Conservation (phyloP, 805 yeast genomes). For the Komagataella pseudopastoris region DNA sequence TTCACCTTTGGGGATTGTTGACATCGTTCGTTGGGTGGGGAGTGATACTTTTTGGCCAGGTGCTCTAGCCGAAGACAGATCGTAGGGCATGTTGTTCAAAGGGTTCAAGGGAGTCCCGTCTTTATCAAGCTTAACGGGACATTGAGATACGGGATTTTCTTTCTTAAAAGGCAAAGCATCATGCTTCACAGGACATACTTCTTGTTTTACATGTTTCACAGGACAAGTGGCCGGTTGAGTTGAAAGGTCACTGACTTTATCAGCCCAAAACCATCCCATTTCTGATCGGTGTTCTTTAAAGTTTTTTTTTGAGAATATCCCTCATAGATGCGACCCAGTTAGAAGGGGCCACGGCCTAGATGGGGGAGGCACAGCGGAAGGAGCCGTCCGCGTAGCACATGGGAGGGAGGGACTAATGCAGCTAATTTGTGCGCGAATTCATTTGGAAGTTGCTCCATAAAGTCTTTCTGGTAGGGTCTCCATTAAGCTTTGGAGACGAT, state of each 20-base stretch:
- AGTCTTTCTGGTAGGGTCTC: too few species aligned
- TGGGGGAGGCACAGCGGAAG: background rate
- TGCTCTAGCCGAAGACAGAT: constrained; percentile 47
- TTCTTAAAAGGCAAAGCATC: constrained; percentile 6
- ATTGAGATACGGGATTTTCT: constrained; percentile 2
- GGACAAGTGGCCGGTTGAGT: constrained; percentile 16
- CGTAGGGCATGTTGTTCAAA: constrained; percentile 77
- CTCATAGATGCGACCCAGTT: background rate
- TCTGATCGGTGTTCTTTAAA: constrained; percentile 1
- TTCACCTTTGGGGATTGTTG: constrained; percentile 80
- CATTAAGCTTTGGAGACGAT: too few species aligned
- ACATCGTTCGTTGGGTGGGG: constrained; percentile 73
- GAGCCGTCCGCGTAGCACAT: background rate
- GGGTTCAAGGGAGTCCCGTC: constrained; percentile 45
- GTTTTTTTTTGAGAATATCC: background rate
- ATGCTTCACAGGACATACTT: constrained; percentile 9
- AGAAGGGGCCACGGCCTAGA: background rate
- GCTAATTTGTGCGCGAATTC: background rate
- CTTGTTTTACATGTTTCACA: constrained; percentile 14
- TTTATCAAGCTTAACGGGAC: constrained; percentile 6
- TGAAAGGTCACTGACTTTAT: constrained; percentile 7
- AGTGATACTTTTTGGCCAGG: constrained; percentile 72
- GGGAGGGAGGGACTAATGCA: background rate
- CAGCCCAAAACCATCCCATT: constrained; percentile 94
- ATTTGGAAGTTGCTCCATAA: background rate